These are phyloP conservation scores for Melanopsichium pennsylvanicum DNA, from an alignment of 1,284 basidiomycete genomes.

Conservation along the genomic window DNA sequence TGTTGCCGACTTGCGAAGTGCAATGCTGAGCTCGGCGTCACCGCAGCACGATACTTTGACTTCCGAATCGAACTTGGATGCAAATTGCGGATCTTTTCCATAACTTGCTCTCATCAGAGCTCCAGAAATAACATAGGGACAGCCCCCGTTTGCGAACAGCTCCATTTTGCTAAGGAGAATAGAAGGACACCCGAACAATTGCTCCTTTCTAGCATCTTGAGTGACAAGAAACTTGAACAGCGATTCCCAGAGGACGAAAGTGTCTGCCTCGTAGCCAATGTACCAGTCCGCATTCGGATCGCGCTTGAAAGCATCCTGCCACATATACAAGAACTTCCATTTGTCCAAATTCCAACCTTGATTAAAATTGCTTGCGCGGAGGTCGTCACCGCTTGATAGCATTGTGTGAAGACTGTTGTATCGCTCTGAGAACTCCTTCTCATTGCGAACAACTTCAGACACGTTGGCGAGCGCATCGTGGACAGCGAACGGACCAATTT, in stretches of 20 bases:
- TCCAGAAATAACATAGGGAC: constrained; percentile 31
- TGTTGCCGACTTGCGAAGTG: constrained; percentile 13
- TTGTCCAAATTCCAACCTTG: constrained; percentile 35
- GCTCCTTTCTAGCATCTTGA: constrained; percentile 12
- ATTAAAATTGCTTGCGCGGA: background rate
- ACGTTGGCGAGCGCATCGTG: constrained; percentile 34
- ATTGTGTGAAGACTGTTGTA: constrained; percentile 19
- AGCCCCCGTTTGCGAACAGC: constrained; percentile 32
- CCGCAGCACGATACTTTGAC: constrained; percentile 31
- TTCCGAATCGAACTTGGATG: constrained; percentile 11
- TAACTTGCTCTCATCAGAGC: constrained; percentile 29
- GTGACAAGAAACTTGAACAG: constrained; percentile 21
- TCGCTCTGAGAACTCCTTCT: constrained; percentile 3
- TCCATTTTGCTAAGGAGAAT: constrained; percentile 18
- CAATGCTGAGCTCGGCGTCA: constrained; percentile 36
- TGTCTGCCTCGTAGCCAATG: constrained; percentile 41
- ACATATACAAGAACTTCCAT: constrained; percentile 44
- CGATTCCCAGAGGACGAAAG: constrained; percentile 23
- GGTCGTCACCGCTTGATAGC: background rate
- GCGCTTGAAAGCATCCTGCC: constrained; percentile 27
- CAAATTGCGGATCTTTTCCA: constrained; percentile 18
- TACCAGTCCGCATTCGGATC: constrained; percentile 29
- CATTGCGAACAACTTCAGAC: constrained; percentile 6
- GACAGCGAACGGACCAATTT: constrained; percentile 7
- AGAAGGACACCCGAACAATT: constrained; percentile 17